Conservation (phyloP, 169 alveolate genomes). For the Plasmodium vinckei region DNA sequence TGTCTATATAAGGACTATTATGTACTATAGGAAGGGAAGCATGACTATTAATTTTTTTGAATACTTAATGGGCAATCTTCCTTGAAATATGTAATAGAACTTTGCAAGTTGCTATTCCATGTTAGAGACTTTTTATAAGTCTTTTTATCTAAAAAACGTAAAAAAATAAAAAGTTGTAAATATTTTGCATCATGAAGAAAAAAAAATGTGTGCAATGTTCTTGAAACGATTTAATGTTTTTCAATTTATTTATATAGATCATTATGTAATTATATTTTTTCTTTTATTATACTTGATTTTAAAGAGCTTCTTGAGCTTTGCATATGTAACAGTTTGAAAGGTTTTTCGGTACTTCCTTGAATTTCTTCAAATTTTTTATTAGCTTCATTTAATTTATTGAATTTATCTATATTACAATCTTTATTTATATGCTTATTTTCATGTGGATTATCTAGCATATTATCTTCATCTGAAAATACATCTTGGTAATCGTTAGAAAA, state of each 20-base stretch:
- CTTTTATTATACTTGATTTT: constrained; percentile 31
- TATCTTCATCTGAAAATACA: constrained; percentile 33
- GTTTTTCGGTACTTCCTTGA: constrained; percentile 12
- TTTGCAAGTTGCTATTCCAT: constrained; percentile 72
- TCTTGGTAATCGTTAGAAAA: constrained; percentile 23
- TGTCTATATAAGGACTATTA: too few species aligned
- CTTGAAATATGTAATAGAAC: constrained; percentile 67
- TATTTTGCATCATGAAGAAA: too few species aligned
- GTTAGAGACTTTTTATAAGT: constrained; percentile 71
- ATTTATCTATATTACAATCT: constrained; percentile 1
- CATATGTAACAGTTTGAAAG: constrained; percentile 48
- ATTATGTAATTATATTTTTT: too few species aligned
- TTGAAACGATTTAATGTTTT: too few species aligned
- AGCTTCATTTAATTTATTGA: constrained; percentile 1
- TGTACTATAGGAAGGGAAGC: neutral
- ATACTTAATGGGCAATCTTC: constrained; percentile 51
- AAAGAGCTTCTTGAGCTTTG: constrained; percentile 71
- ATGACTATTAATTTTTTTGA: too few species aligned
- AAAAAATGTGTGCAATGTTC: too few species aligned
- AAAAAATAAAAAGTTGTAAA: neutral
- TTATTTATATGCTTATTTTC: neutral
- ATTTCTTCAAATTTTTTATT: constrained; percentile 1
- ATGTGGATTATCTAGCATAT: constrained; percentile 11
- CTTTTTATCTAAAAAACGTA: constrained; percentile 24
- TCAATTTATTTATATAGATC: too few species aligned